Evolutionary conservation across 2,329 filamentous ascomycete species (phyloP), one percentile per base, ranked within the genome.

Genomic region (Pleoardoris graminearum): DNA sequence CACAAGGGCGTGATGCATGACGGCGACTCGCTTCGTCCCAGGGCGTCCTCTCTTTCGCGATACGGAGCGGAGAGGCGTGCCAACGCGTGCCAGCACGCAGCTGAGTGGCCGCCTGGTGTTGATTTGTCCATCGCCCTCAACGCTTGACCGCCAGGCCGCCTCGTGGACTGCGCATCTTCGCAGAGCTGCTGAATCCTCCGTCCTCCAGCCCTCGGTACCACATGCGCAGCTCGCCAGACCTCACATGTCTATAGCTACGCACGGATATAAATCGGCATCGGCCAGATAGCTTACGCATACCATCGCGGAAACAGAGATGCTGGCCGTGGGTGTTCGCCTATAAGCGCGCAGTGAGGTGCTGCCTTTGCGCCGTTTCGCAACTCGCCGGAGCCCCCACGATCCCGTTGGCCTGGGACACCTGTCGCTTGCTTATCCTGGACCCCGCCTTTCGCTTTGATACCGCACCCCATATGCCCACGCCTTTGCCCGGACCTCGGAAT

Each of bases 391-490:
- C 44, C 44, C 44, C 44, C 43, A 46, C 43, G 41, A 30, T 30
- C 22, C 44, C 44, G 17, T 23, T 7, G 19, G 16, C 21, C 44
- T 19, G 44, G 44, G 37, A 21, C 43, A 41, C 41, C 14, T 22
- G 36, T 47, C 32, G 44, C 44, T 47, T 22, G 44, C 44, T 47
- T 29, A 29, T 38, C 44, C 44, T 22, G 33, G 32, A 23, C 44
- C 33, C 44, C 33, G 44, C 44, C 44, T 29, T 47, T 37, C 16
- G 12, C 33, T 47, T 38, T 47, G 32, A 47, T 37, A 47, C 33
- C 49, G 58, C 58, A 21, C 60, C 66, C 45, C 58, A 58, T 55
- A 60, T 62, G 60, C 50, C 43, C 46, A 54, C 21, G 43, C 51
- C 49, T 37, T 48, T 49, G 49, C 12, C 14, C 19, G n/a, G 44